A percentile compares a stretch with the other conserved stretches of the same genome.
Conservation (phyloP, 805 yeast genomes). For the Starmera dryadoides region DNA sequence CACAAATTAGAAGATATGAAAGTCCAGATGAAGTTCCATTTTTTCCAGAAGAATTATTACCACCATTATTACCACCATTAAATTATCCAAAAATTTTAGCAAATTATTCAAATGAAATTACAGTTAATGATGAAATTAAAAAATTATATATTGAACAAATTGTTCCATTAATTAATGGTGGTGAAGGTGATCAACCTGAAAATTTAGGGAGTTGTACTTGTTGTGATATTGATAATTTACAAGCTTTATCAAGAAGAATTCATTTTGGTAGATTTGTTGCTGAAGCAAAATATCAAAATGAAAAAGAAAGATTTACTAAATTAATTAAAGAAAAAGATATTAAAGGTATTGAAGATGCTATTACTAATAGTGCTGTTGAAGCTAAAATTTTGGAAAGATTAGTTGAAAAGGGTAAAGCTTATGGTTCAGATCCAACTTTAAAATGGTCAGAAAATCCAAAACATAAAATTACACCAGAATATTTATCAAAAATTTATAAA, state of each 20-base stretch:
- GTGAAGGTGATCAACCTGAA: slow-evolving; percentile 67
- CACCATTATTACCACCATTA: slow-evolving; percentile 73
- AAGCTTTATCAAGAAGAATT: slow-evolving; percentile 83
- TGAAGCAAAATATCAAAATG: slow-evolving; percentile 79
- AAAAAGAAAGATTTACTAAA: slow-evolving; percentile 52
- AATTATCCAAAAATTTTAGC: slow-evolving; percentile 78
- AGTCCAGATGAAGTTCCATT: slow-evolving; percentile 94
- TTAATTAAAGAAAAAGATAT: slow-evolving; percentile 62
- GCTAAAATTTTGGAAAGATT: slow-evolving; percentile 73
- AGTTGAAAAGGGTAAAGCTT: slow-evolving; percentile 72
- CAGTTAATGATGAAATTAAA: slow-evolving; percentile 65
- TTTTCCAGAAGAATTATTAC: slow-evolving; percentile 57
- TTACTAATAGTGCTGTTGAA: slow-evolving; percentile 86
- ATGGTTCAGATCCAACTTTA: slow-evolving; percentile 83
- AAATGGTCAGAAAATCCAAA: slow-evolving; percentile 59
- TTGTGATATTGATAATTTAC: slow-evolving; percentile 81
- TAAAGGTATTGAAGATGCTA: slow-evolving; percentile 67
- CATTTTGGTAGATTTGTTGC: slow-evolving; percentile 98
- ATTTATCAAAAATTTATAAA: slow-evolving; percentile 75
- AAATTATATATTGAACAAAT: slow-evolving; percentile 63
- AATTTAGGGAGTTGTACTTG: slow-evolving; percentile 83
- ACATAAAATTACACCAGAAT: slow-evolving; percentile 75
- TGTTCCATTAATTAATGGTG: slow-evolving; percentile 65
- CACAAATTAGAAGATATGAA: slow-evolving; percentile 83
- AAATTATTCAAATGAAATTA: slow-evolving; percentile 63